Base-by-base conservation (phyloP, 2,329 filamentous ascomycete genomes). In the Parafenestella ontariensis region DNA sequence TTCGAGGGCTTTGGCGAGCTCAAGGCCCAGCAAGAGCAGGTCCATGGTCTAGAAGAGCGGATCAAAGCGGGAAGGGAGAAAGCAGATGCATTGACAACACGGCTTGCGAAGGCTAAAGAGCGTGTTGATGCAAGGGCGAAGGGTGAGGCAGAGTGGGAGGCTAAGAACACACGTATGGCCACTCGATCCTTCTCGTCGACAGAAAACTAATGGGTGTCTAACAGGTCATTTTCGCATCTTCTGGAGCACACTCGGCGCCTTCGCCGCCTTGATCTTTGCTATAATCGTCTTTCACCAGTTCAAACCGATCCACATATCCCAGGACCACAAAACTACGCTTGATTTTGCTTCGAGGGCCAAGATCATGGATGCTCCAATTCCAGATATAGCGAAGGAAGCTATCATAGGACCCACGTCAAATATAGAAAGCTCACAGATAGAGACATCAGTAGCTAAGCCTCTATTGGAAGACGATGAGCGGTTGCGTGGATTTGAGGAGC, bases 71-170 rank as follows among this genome's bases (percentile, higher is more conserved):
- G 87, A 9, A 84, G 87, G 41, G 77, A 83, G 43, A 85, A 82
- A 62, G 86, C 89, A 31, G 79, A 83, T 46, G 75, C 77, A 15
- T 78, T 92, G 33, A 86, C 86, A 54, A 80, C 79, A 39, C 81
- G 90, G 44, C 84, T 94, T 3, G 86, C 88, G 46, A 76, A 81
- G 13, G 88, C 91, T 11, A 82, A 85, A 45, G 76, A 82, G 50
- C 81, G 85, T 7, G 85, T 93, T 13, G 87, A 90, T 69, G 78
- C 79, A 24, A 90, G 89, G 83, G 88, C 90, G 71, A 81, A 80
- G 51, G 82, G 84, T 1, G 89, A 92, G 73, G 80, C 78, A 43
- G 85, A 87, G 65, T 89, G 87, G 81, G 85, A 90, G 74, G 86
- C 89, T 65, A 85, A 81, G 65, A 89, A 65, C 8, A 69, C 87